Base-by-base conservation (phyloP, 169 alveolate genomes). In the Plasmodium adleri region DNA sequence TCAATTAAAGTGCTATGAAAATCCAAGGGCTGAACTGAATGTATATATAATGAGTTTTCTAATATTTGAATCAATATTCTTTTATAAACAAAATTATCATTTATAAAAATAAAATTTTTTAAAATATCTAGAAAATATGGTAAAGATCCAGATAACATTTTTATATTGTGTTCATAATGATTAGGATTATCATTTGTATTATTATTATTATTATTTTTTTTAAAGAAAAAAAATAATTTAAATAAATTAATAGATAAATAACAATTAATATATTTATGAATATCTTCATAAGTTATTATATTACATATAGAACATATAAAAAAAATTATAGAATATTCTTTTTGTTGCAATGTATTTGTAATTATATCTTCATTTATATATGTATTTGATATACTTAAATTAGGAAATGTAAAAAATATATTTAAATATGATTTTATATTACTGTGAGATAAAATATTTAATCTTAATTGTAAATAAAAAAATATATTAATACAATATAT, bases 401-500 rank as follows among this genome's bases (percentile, higher is more conserved):
- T 71, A 4, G 83, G 43, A 3, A 62, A 67, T 0, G 85, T 52
- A 20, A 80, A 20, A 54, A 80, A 80, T 20, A 68, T 80, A 2
- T 28, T 56, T 49, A 80, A 22, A 63, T 32, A 43, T 7, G 72
- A n/a, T 28, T 80, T 66, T 13, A 80, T 26, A 66, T 80, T 68
- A 12, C 8, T 52, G 3, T 68, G 54, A 28, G 80, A 13, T 39
- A 80, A 68, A 12, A 80, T 20, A 39, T 80, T 68, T 47, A 56
- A 58, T n/a, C 90, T 68, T 24, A 80, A 26, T 15, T 80, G 90
- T 47, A 80, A 28, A 60, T 54, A 80, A 52, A 80, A 80, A 67
- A 80, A 67, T 1, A 80, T 80, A 68, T 80, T 80, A 52, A 80
- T 68, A 60, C 90, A 80, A 26, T 50, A 80, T 13, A 68, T 80